Conservation (phyloP, 805 yeast genomes). For the Blastobotrys terrestris region DNA sequence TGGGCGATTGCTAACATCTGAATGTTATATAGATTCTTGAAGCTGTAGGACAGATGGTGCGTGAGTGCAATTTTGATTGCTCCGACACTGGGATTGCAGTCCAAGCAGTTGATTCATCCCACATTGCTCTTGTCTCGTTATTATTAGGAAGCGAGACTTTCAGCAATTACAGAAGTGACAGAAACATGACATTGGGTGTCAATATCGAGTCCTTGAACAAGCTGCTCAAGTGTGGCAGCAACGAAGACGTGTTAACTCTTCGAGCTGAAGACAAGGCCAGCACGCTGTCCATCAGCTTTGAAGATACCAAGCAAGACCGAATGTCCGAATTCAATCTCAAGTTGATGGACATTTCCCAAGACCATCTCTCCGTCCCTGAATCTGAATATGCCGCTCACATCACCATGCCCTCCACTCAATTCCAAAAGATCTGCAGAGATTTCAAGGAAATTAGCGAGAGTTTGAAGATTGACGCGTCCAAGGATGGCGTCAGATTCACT, state of each 20-base stretch:
- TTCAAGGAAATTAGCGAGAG: constrained; percentile 83
- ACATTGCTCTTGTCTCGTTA: constrained; percentile 85
- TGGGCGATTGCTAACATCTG: too few relatives aligned
- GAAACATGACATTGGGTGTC: constrained; percentile 84
- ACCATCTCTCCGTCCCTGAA: constrained; percentile 87
- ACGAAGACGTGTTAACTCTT: constrained; percentile 79
- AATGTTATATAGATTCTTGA: constrained; percentile 62
- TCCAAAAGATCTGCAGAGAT: constrained; percentile 85
- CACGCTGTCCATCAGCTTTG: constrained; percentile 72
- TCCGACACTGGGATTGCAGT: constrained; percentile 91
- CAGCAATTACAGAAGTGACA: constrained; percentile 90
- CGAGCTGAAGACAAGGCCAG: constrained; percentile 89
- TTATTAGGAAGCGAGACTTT: constrained; percentile 85
- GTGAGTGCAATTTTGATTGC: constrained; percentile 93
- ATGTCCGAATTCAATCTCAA: constrained; percentile 87
- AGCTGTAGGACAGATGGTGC: constrained; percentile 89
- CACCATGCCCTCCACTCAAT: constrained; percentile 81
- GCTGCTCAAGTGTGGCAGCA: constrained; percentile 85
- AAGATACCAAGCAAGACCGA: constrained; percentile 85
- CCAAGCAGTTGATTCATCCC: constrained; percentile 96
- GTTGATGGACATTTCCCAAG: constrained; percentile 95
- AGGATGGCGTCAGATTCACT: constrained; percentile 83
- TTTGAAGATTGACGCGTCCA: constrained; percentile 75
- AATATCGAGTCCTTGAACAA: constrained; percentile 84
- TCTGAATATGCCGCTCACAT: constrained; percentile 84